Conservation (phyloP, 2,329 filamentous ascomycete species). For the Aspergillus sp. region DNA sequence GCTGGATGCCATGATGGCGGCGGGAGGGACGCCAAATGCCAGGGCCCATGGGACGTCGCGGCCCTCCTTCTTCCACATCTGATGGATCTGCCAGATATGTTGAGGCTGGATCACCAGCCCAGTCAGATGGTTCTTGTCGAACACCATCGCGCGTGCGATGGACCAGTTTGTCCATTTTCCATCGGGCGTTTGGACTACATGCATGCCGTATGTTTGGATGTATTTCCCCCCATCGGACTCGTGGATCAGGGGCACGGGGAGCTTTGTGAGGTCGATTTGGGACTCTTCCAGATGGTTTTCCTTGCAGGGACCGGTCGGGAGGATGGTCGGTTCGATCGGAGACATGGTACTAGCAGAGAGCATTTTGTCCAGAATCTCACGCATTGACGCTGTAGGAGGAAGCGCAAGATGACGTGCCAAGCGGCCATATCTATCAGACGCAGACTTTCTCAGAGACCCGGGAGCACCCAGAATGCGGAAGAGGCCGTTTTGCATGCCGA, state of each 20-base stretch:
- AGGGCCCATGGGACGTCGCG: slow-evolving; percentile 49
- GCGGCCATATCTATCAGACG: slow-evolving; percentile 38
- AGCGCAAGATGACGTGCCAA: slow-evolving; percentile 44
- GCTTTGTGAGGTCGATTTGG: slow-evolving; percentile 42
- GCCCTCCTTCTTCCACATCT: slow-evolving; percentile 47
- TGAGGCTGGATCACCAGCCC: slow-evolving; percentile 46
- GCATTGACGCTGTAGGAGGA: slow-evolving; percentile 34
- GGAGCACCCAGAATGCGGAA: slow-evolving; percentile 50
- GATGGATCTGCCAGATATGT: slow-evolving; percentile 47
- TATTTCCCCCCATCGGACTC: slow-evolving; percentile 50
- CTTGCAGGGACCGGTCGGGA: slow-evolving; percentile 44
- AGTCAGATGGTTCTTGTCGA: slow-evolving; percentile 41
- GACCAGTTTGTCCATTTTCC: slow-evolving; percentile 46
- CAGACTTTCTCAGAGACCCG: slow-evolving; percentile 33
- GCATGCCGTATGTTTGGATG: slow-evolving; percentile 51
- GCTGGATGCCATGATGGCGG: slow-evolving; percentile 47
- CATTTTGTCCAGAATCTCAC: slow-evolving; percentile 45
- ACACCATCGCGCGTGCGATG: slow-evolving; percentile 45
- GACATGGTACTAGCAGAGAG: slow-evolving; percentile 29
- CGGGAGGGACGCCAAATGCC: slow-evolving; percentile 50
- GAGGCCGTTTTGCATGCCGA: slow-evolving; percentile 45
- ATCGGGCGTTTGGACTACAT: slow-evolving; percentile 47
- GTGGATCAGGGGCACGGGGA: slow-evolving; percentile 46
- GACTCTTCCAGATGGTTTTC: slow-evolving; percentile 37
- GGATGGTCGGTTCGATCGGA: slow-evolving; percentile 32